Conservation (phyloP, 768 basidiomycete species). For the Ramaria sp. region DNA sequence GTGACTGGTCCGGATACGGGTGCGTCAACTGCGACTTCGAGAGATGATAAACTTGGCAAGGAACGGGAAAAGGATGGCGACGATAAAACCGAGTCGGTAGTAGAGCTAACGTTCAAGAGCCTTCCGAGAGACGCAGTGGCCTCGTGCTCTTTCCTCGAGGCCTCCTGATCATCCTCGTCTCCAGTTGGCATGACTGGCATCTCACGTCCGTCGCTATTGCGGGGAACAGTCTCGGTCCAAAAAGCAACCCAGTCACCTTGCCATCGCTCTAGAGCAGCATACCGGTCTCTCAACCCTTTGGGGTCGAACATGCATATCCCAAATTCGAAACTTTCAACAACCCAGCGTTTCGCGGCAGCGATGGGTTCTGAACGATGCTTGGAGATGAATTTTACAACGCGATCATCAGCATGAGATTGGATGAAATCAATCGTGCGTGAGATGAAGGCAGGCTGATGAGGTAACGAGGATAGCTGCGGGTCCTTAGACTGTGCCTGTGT, state of each 20-base stretch:
- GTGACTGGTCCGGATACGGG: neutral
- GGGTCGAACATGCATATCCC: constrained; percentile 51
- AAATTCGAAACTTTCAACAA: constrained; percentile 48
- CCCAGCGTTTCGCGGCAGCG: constrained; percentile 37
- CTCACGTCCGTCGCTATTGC: neutral
- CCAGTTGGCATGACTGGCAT: neutral
- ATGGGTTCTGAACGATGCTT: constrained; percentile 46
- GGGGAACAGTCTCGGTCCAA: constrained; percentile 30
- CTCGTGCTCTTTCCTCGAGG: neutral
- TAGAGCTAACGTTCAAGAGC: too few species aligned
- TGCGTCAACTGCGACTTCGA: neutral
- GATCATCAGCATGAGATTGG: constrained; percentile 31
- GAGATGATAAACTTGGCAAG: neutral
- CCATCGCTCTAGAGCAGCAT: constrained; percentile 37
- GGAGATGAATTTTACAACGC: constrained; percentile 36
- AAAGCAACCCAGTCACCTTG: constrained; percentile 45
- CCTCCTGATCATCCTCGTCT: neutral
- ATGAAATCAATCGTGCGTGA: constrained; percentile 30
- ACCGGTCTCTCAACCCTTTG: constrained; percentile 36
- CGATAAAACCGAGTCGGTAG: too few species aligned
- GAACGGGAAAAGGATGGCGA: too few species aligned
- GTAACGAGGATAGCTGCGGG: neutral
- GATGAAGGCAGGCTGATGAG: constrained; percentile 15
- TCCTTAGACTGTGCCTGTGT: neutral
- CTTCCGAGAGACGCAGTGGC: too few species aligned